Percentiles rank a stretch among this genome's conserved stretches.
Evolutionary conservation across 2,329 filamentous ascomycete species (phyloP).

Genomic region (Cladobotryum protrusum): DNA sequence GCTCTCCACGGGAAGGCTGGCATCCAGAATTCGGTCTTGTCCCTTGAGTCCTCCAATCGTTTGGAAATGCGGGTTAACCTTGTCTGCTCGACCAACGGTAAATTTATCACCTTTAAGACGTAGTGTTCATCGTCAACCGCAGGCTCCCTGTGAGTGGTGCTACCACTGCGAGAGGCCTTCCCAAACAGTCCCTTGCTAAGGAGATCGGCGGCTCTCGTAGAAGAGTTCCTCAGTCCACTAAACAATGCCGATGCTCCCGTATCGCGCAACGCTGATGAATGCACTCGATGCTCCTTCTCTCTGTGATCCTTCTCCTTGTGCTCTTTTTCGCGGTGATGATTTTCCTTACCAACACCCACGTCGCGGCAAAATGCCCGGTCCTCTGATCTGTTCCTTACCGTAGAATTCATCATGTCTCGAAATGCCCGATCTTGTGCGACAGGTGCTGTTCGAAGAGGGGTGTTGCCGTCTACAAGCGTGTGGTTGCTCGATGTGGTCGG

Average conservation of each 20-base stretch:
- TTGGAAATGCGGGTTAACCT: slow-evolving; percentile 88
- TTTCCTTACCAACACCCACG: slow-evolving; percentile 34
- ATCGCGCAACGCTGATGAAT: slow-evolving; percentile 52
- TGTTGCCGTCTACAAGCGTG: slow-evolving; percentile 23
- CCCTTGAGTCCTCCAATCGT: slow-evolving; percentile 75
- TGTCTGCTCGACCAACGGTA: slow-evolving; percentile 81
- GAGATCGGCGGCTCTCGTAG: slow-evolving; percentile 70
- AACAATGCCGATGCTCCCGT: slow-evolving; percentile 61
- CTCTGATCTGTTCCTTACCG: slow-evolving; percentile 63
- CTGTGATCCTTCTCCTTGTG: slow-evolving; percentile 31
- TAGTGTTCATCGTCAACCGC: slow-evolving; percentile 77
- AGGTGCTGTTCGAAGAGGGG: slow-evolving; percentile 54
- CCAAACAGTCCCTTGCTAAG: slow-evolving; percentile 79
- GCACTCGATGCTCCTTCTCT: slow-evolving; percentile 39
- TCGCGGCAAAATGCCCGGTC: slow-evolving; percentile 54
- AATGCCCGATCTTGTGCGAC: slow-evolving; percentile 60
- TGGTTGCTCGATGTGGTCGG: slow-evolving; percentile 20
- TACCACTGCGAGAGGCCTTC: slow-evolving; percentile 68
- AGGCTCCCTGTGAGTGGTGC: slow-evolving; percentile 58
- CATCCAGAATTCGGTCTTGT: slow-evolving; percentile 99
- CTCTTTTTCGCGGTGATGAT: slow-evolving; percentile 39
- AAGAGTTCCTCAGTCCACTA: slow-evolving; percentile 65
- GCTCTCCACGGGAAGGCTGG: slow-evolving; percentile 90
- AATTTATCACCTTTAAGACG: slow-evolving; percentile 75
- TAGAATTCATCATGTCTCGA: slow-evolving; percentile 60